Evolutionary conservation across 768 basidiomycete species (phyloP), one percentile per base, ranked within the genome.

Genomic region (Solioccasus polychromus): DNA sequence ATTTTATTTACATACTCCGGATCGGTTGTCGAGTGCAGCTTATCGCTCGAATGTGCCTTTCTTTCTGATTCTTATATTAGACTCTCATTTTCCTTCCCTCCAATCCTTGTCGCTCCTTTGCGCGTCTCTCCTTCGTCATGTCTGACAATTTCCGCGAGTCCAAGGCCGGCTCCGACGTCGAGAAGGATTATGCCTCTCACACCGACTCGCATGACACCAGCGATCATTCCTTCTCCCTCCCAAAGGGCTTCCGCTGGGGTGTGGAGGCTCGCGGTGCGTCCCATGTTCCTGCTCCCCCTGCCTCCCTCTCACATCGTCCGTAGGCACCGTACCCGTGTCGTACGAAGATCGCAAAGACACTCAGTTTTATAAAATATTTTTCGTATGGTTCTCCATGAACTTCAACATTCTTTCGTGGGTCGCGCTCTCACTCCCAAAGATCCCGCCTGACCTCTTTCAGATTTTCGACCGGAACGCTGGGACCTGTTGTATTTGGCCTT

Each of bases 371-470:
- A 82, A 85, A 48, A 63, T 84, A 54, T 85, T 85, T 68, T 82
- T 82, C 55, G 70, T 85, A 4, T 86, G 84, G 85, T 82, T 85
- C 55, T 79, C 84, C 8, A 73, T 78, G 43, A 85, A 83, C 57
- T 74, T 83, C 62, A 85, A 85, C 53, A 75, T 85, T 22, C 67
- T 83, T 15, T 73, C 72, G 65, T 83, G 23, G 22, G 72, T 60
- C 9, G 24, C 35, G 6, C 5, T 18, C 11, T 30, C 15, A 8
- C 36, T n/a, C 22, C 11, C 18, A 9, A 24, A 8, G 3, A 38
- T 15, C 24, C 23, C 18, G 2, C 39, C 41, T 37, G 12, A 48
- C 29, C 17, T 17, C 6, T n/a, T 30, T 9, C 46, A 83, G 81
- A 0, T 84, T 87, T 57, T 84, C 83, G 41, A 69, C 81, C 3